Evolutionary conservation across 306 rosid species (phyloP).

Genomic region (Ormosia semicastrata): DNA sequence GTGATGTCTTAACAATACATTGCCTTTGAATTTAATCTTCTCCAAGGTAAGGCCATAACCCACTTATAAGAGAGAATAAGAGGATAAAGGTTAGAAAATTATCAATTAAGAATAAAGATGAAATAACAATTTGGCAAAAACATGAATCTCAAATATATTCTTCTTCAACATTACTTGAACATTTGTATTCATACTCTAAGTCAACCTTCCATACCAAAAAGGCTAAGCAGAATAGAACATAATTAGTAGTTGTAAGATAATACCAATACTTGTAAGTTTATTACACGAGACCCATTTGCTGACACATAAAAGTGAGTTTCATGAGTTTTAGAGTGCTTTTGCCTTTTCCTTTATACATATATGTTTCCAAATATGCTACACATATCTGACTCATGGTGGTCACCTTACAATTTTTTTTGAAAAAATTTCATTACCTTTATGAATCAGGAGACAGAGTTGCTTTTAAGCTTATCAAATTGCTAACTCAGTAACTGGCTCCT

Average conservation of each 20-base stretch:
- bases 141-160: too few species aligned
- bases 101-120: too few species aligned
- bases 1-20: too few species aligned
- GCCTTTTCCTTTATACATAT: slow-evolving; percentile 19
- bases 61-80: too few species aligned
- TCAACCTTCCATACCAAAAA: too few species aligned
- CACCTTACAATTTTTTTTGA: not conserved
- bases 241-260: not conserved
- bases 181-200: too few species aligned
- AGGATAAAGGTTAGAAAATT: too few species aligned
- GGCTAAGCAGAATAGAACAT: too few species aligned
- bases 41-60: too few species aligned
- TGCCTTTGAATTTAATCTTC: too few species aligned
- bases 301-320: slow-evolving; percentile 23
- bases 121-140: too few species aligned
- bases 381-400: slow-evolving; percentile 10
- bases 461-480: not conserved
- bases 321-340: slow-evolving; percentile 3
- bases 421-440: not conserved
- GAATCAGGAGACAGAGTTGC: not conserved
- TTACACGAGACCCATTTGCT: not conserved
- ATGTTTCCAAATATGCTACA: slow-evolving; percentile 8
- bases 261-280: not conserved
- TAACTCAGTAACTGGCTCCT: not conserved
- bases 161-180: too few species aligned